A percentile compares a stretch with the other conserved stretches of the same genome.
These are phyloP conservation scores for Dentipellis fragilis DNA, from an alignment of 768 basidiomycete genomes.

Conservation along the genomic window DNA sequence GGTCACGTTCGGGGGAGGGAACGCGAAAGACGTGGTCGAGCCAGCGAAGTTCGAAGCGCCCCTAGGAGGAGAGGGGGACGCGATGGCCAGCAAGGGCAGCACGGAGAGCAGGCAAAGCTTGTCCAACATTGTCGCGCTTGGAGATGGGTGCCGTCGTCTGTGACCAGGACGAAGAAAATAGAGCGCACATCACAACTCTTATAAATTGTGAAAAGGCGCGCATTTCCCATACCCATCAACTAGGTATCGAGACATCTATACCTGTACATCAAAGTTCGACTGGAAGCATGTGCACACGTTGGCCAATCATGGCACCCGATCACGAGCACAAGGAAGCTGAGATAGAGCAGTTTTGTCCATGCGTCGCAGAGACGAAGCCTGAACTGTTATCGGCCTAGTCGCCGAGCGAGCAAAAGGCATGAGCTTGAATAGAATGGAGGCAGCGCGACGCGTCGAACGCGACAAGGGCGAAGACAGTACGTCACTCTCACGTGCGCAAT, in stretches of 20 bases:
- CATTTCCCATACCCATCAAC: neutral
- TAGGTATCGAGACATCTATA: neutral
- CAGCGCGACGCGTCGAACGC: too few relatives aligned
- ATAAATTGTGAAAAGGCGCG: neutral
- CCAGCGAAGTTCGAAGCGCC: constrained; percentile 33
- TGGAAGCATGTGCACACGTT: too few relatives aligned
- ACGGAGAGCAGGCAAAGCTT: neutral
- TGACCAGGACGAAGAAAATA: neutral
- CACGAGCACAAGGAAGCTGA: too few relatives aligned
- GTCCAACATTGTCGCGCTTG: neutral
- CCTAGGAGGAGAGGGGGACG: neutral
- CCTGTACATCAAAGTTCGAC: neutral
- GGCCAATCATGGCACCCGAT: too few relatives aligned
- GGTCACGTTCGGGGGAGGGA: constrained; percentile 31
- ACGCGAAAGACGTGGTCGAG: constrained; percentile 28
- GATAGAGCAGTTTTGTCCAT: too few relatives aligned
- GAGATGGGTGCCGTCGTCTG: neutral
- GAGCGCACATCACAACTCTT: neutral
- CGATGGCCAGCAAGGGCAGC: neutral
- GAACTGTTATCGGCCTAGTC: too few relatives aligned
- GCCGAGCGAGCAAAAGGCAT: too few relatives aligned
- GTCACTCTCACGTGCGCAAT: too few relatives aligned
- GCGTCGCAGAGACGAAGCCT: too few relatives aligned
- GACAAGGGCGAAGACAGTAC: too few relatives aligned
- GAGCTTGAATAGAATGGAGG: too few relatives aligned